Evolutionary conservation across 2,329 filamentous ascomycete genomes (phyloP).

Genomic region (Clarireedia monteithiana): DNA sequence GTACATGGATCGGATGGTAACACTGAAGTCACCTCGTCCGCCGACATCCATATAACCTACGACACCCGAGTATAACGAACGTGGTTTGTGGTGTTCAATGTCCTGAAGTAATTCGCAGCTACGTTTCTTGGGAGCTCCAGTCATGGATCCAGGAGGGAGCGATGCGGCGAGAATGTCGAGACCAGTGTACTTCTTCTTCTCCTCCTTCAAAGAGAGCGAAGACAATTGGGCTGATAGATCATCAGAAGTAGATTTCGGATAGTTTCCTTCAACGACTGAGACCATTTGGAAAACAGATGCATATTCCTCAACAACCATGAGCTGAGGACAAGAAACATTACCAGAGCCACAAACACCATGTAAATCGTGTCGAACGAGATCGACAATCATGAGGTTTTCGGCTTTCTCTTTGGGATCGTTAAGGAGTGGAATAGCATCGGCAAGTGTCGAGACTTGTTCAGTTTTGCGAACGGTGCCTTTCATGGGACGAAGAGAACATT

Average conservation of each 20-base stretch:
- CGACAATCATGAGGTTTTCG: constrained; percentile 97
- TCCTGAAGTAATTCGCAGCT: constrained; percentile 73
- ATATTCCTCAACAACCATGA: constrained; percentile 87
- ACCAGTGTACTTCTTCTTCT: constrained; percentile 42
- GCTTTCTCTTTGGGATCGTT: constrained; percentile 82
- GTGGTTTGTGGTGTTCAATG: constrained; percentile 52
- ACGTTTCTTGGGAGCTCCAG: constrained; percentile 88
- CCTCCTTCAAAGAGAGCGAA: constrained; percentile 6
- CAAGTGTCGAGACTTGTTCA: constrained; percentile 54
- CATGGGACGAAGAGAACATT: constrained; percentile 81
- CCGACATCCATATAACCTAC: constrained; percentile 84
- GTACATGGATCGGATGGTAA: constrained; percentile 80
- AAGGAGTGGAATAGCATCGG: constrained; percentile 64
- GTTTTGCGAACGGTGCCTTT: constrained; percentile 91
- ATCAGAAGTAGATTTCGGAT: constrained; percentile 32
- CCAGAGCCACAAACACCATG: constrained; percentile 74
- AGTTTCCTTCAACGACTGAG: constrained; percentile 69
- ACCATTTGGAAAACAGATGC: constrained; percentile 88
- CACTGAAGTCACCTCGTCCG: constrained; percentile 82
- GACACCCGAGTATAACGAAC: constrained; percentile 80
- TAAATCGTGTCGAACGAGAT: constrained; percentile 89
- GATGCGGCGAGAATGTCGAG: constrained; percentile 70
- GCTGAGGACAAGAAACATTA: constrained; percentile 63
- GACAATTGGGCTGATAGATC: constrained; percentile 2
- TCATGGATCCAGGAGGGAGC: constrained; percentile 91